Evolutionary conservation across 1,284 basidiomycete genomes (phyloP).

Genomic region (Xerocomus amazonicus): DNA sequence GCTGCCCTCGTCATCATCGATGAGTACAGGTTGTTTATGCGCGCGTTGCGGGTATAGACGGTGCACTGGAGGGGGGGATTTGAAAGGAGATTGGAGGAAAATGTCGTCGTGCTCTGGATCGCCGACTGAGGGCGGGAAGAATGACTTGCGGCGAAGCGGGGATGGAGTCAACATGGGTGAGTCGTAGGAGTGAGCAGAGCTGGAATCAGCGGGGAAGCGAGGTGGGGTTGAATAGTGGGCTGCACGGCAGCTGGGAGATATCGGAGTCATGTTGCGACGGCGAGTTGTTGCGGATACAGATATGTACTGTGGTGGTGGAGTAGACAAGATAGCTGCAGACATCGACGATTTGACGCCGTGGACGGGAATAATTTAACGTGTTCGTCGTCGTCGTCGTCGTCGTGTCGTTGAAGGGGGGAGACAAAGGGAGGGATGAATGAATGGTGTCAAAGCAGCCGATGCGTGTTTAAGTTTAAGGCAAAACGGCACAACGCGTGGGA

Average conservation of each 20-base stretch:
- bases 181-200: slow-evolving; percentile 38
- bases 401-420: background rate
- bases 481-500: slow-evolving; percentile 31
- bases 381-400: slow-evolving; percentile 23
- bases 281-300: slow-evolving; percentile 35
- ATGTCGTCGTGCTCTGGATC: slow-evolving; percentile 44
- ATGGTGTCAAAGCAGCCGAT: slow-evolving; percentile 8
- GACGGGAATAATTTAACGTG: slow-evolving; percentile 19
- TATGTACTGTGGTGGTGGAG: slow-evolving; percentile 36
- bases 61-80: slow-evolving; percentile 42
- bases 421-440: slow-evolving; percentile 7
- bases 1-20: slow-evolving; percentile 54
- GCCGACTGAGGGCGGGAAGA: slow-evolving; percentile 36
- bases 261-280: slow-evolving; percentile 43
- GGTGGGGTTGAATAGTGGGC: slow-evolving; percentile 39
- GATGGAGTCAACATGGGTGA: slow-evolving; percentile 62
- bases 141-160: slow-evolving; percentile 45
- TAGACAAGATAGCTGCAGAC: slow-evolving; percentile 36
- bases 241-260: slow-evolving; percentile 46
- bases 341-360: slow-evolving; percentile 22
- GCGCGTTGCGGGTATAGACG: slow-evolving; percentile 32
- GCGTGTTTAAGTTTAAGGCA: slow-evolving; percentile 35
- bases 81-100: slow-evolving; percentile 54
- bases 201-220: slow-evolving; percentile 24
- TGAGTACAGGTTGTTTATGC: slow-evolving; percentile 43